A percentile compares a stretch with the other conserved stretches of the same genome.
Evolutionary conservation across 768 basidiomycete genomes (phyloP).

Genomic region (Podaxis sp.): DNA sequence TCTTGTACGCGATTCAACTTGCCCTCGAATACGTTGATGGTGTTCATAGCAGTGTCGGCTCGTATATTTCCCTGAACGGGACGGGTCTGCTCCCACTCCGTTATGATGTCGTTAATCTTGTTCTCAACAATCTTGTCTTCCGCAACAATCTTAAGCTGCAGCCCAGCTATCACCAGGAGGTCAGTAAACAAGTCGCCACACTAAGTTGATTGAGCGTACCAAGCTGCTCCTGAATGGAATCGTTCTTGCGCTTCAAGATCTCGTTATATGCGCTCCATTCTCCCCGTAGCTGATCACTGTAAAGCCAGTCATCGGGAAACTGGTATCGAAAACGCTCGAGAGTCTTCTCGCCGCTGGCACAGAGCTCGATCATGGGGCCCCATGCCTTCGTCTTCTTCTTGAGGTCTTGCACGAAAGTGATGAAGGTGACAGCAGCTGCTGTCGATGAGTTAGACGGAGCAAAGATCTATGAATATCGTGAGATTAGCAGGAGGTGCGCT

Average conservation of each 20-base stretch:
- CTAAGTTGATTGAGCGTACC: slow-evolving; percentile 48
- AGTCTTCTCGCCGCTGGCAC: slow-evolving; percentile 94
- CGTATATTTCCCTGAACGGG: slow-evolving; percentile 97
- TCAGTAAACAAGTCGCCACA: not conserved
- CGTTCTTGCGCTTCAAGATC: slow-evolving; percentile 96
- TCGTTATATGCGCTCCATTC: slow-evolving; percentile 99
- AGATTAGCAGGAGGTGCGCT: slow-evolving; percentile 5
- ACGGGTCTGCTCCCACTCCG: slow-evolving; percentile 94
- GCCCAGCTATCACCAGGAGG: slow-evolving; percentile 59
- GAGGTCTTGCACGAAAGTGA: slow-evolving; percentile 98
- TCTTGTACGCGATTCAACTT: slow-evolving; percentile 88
- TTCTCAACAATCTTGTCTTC: slow-evolving; percentile 98
- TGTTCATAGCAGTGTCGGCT: slow-evolving; percentile 94
- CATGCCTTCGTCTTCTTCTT: slow-evolving; percentile 97
- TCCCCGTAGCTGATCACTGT: slow-evolving; percentile 94
- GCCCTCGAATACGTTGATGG: slow-evolving; percentile 93
- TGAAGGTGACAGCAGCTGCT: slow-evolving; percentile 97
- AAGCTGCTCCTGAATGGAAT: slow-evolving; percentile 96
- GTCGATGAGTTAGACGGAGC: slow-evolving; percentile 87
- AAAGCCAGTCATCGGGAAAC: slow-evolving; percentile 97
- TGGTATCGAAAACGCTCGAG: slow-evolving; percentile 96
- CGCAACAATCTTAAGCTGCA: slow-evolving; percentile 99
- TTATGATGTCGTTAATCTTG: slow-evolving; percentile 86
- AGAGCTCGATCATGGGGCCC: slow-evolving; percentile 95
- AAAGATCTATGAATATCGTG: slow-evolving; percentile 44